phyloP scores from a whole-genome alignment of 106 monocot species.

The Platanthera zijinensis region DNA sequence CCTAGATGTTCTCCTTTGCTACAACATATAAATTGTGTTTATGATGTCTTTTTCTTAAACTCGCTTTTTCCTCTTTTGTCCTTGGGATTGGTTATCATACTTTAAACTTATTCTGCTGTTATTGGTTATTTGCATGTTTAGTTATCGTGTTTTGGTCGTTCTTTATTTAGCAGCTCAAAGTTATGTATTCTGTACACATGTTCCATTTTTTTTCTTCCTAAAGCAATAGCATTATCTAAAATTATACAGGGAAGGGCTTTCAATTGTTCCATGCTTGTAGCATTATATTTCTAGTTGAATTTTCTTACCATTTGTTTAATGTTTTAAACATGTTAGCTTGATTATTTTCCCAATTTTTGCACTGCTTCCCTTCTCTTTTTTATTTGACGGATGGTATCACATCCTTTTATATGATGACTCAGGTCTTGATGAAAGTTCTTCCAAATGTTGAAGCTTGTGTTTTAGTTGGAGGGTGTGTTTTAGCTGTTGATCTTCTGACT shows the following conservation, averaged over 20 bases:
- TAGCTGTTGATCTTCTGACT: constrained; percentile 90
- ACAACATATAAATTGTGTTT: not conserved
- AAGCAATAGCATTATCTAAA: not conserved
- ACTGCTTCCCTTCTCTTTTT: not conserved
- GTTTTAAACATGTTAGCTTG: not conserved
- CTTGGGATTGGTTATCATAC: not conserved
- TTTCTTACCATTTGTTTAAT: not conserved
- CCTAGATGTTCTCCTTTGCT: not conserved
- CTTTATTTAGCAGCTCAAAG: not conserved
- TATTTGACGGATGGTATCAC: not conserved
- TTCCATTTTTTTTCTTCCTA: not conserved
- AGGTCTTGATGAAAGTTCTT: constrained; percentile 88
- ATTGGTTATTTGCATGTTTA: not conserved
- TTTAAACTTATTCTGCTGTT: not conserved
- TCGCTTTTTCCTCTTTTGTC: not conserved
- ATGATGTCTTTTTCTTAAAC: not conserved
- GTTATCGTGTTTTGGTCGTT: not conserved
- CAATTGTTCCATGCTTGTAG: not conserved
- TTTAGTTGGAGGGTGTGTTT: constrained; percentile 90
- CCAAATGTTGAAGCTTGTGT: constrained; percentile 88
- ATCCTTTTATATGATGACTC: constrained; percentile 7
- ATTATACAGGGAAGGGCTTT: not conserved
- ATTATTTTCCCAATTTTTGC: not conserved
- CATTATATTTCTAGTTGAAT: not conserved
- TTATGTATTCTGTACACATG: not conserved